phyloP scores from a whole-genome alignment of 1,284 basidiomycete genomes.

The Sparassis latifolia region DNA sequence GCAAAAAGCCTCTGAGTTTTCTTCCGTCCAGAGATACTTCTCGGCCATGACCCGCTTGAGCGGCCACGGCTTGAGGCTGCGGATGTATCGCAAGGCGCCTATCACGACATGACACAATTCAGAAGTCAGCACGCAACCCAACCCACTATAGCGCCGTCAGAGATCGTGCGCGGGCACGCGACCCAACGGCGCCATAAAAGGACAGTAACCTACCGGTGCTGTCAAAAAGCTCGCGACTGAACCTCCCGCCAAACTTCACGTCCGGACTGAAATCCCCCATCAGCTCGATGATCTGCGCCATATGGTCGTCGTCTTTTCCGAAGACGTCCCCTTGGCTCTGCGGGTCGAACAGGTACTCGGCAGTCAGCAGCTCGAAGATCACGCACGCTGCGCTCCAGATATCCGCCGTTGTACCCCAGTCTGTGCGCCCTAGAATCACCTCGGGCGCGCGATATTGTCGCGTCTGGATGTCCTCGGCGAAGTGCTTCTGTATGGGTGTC shows the following conservation, averaged over 20 bases:
- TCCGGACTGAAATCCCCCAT: slow-evolving; percentile 66
- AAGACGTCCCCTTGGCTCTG: slow-evolving; percentile 78
- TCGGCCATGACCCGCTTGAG: slow-evolving; percentile 76
- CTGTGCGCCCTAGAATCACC: slow-evolving; percentile 80
- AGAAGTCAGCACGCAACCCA: slow-evolving; percentile 1
- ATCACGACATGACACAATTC: slow-evolving; percentile 3
- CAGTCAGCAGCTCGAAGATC: slow-evolving; percentile 80
- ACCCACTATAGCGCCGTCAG: neutral
- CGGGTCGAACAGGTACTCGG: slow-evolving; percentile 86
- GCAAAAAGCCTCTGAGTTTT: slow-evolving; percentile 54
- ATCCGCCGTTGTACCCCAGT: slow-evolving; percentile 83
- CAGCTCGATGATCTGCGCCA: slow-evolving; percentile 90
- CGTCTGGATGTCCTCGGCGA: slow-evolving; percentile 92
- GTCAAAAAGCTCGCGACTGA: slow-evolving; percentile 81
- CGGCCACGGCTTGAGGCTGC: slow-evolving; percentile 79
- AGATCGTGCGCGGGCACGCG: neutral
- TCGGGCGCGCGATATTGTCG: slow-evolving; percentile 90
- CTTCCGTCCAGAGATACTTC: slow-evolving; percentile 70
- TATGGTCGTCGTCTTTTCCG: slow-evolving; percentile 91
- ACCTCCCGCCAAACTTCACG: slow-evolving; percentile 80
- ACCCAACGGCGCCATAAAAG: slow-evolving; percentile 5
- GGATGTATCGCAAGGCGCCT: slow-evolving; percentile 70
- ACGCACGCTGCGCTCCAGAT: slow-evolving; percentile 89
- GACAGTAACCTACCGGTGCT: slow-evolving; percentile 47
- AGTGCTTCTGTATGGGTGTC: slow-evolving; percentile 77